Evolutionary conservation across 768 basidiomycete genomes (phyloP).

Genomic region (Calocybe cyanea): DNA sequence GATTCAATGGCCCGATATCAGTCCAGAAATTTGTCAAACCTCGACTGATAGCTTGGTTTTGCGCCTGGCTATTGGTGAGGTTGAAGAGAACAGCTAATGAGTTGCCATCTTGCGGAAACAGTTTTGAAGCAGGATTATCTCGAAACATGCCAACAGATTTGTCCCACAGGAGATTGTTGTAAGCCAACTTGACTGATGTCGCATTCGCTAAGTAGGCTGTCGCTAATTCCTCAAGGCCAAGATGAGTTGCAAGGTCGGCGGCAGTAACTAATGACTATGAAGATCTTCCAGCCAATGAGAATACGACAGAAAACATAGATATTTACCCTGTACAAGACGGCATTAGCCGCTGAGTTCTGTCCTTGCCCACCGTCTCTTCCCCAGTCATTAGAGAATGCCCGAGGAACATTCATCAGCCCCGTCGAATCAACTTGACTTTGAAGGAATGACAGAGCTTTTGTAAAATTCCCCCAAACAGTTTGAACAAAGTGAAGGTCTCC

Average conservation of each 20-base stretch:
- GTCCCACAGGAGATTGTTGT: slow-evolving; percentile 44
- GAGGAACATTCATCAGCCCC: slow-evolving; percentile 36
- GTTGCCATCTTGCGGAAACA: slow-evolving; percentile 49
- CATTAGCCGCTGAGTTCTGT: slow-evolving; percentile 45
- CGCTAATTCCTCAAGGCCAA: slow-evolving; percentile 23
- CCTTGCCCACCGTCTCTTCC: slow-evolving; percentile 43
- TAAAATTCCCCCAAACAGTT: slow-evolving; percentile 42
- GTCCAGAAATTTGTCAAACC: slow-evolving; percentile 47
- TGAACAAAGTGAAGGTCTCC: slow-evolving; percentile 42
- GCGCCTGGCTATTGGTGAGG: slow-evolving; percentile 33
- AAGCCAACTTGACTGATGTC: slow-evolving; percentile 34
- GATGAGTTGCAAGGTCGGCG: slow-evolving; percentile 29
- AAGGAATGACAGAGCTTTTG: slow-evolving; percentile 33
- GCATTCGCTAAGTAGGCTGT: slow-evolving; percentile 27
- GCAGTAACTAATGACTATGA: slow-evolving; percentile 30
- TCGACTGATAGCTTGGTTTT: slow-evolving; percentile 37
- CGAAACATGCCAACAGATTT: slow-evolving; percentile 38
- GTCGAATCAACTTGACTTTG: slow-evolving; percentile 38
- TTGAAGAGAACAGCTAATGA: slow-evolving; percentile 45
- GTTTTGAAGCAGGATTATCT: slow-evolving; percentile 38
- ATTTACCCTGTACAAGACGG: slow-evolving; percentile 37
- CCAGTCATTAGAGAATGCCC: slow-evolving; percentile 45
- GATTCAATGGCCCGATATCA: slow-evolving; percentile 41
- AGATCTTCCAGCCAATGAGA: neutral
- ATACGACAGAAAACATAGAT: neutral